Conservation (phyloP, 2,329 filamentous ascomycete species). For the Xylariaceae sp. region DNA sequence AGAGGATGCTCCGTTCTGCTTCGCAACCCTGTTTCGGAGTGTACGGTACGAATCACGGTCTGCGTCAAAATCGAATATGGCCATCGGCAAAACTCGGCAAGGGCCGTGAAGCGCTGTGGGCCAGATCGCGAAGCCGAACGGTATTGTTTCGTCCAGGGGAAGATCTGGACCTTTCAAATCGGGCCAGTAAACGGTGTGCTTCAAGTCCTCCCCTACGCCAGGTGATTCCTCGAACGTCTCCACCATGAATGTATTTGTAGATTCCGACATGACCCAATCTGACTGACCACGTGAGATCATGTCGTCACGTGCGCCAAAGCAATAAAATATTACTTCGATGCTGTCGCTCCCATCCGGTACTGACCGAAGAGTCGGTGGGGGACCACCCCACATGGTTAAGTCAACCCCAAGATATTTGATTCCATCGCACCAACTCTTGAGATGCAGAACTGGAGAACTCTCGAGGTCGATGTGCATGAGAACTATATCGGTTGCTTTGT, state of each 20-base stretch:
- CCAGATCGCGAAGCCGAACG: background rate
- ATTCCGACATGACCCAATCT: conserved; percentile 25
- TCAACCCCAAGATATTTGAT: conserved; percentile 22
- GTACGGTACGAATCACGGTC: background rate
- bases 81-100: background rate
- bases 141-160: background rate
- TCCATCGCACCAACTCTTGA: background rate
- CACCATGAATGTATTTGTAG: conserved; percentile 18
- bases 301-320: background rate
- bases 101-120: background rate
- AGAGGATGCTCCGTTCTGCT: background rate
- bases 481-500: conserved; percentile 29
- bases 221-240: conserved; percentile 15
- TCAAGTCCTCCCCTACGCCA: conserved; percentile 17
- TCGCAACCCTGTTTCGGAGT: conserved; percentile 6
- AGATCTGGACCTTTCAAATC: conserved; percentile 8
- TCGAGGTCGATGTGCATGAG: background rate
- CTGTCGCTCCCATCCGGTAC: background rate
- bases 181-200: conserved; percentile 30
- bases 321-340: conserved; percentile 19
- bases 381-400: background rate
- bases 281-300: background rate
- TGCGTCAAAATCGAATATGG: background rate
- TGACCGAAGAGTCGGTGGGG: background rate
- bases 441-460: background rate